Percentiles rank a stretch among this genome's conserved stretches.
phyloP scores from a whole-genome alignment of 1,139 yeast genomes.

The Zygoascus hellenicus region DNA sequence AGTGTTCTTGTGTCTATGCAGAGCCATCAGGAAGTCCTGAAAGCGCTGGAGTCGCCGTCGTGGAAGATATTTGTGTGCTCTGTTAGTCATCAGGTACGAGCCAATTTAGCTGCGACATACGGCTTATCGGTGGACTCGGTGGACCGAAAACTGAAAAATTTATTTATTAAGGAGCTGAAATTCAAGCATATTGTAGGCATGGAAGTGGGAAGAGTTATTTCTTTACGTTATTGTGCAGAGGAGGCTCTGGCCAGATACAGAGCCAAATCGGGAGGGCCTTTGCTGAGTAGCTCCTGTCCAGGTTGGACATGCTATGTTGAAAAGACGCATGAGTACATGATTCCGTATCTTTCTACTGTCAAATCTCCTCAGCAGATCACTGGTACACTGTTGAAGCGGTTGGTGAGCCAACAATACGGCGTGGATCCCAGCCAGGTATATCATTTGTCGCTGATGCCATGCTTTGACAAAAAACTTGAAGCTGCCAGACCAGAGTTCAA shows the following conservation, averaged over 20 bases:
- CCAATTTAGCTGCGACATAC: conserved; percentile 71
- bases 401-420: conserved; percentile 39
- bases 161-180: conserved; percentile 58
- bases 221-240: conserved; percentile 55
- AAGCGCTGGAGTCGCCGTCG: conserved; percentile 43
- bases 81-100: conserved; percentile 79
- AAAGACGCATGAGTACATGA: conserved; percentile 83
- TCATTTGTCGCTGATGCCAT: conserved; percentile 89
- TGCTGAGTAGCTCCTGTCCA: conserved; percentile 73
- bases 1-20: conserved; percentile 88
- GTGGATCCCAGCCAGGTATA: conserved; percentile 44
- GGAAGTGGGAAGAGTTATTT: conserved; percentile 69
- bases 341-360: conserved; percentile 51
- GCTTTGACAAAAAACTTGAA: conserved; percentile 93
- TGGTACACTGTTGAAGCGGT: conserved; percentile 65
- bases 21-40: conserved; percentile 71
- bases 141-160: conserved; percentile 55
- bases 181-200: conserved; percentile 78
- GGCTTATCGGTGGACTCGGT: conserved; percentile 46
- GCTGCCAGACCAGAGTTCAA: conserved; percentile 75
- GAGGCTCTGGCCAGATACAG: conserved; percentile 38
- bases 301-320: conserved; percentile 97
- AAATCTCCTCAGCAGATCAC: conserved; percentile 94
- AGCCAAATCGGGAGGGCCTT: conserved; percentile 36
- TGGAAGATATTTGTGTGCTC: conserved; percentile 59